A percentile compares a stretch with the other conserved stretches of the same genome.
Conservation (phyloP, 805 yeast genomes). For the Cyberlindnera suaveolens region DNA sequence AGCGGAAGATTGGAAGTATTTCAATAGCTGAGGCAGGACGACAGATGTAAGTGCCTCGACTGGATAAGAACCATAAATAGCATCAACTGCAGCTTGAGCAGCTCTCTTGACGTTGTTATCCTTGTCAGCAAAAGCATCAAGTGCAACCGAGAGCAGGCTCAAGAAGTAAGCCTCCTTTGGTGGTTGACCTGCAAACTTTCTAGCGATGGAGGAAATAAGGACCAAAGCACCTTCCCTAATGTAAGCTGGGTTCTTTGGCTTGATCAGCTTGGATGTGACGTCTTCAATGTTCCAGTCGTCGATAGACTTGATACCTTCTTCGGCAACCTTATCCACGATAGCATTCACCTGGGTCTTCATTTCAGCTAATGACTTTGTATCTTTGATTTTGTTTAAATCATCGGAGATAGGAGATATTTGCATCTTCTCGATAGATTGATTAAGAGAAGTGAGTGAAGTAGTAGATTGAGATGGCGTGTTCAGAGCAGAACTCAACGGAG, state of each 20-base stretch:
- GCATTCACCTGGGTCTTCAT: slow-evolving; percentile 27
- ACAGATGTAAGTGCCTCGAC: slow-evolving; percentile 72
- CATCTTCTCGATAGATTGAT: slow-evolving; percentile 62
- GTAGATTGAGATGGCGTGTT: slow-evolving; percentile 50
- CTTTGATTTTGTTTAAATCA: slow-evolving; percentile 44
- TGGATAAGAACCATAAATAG: slow-evolving; percentile 65
- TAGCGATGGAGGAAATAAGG: slow-evolving; percentile 50
- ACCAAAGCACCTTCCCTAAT: slow-evolving; percentile 74
- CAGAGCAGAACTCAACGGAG: slow-evolving; percentile 21
- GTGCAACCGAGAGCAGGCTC: slow-evolving; percentile 54
- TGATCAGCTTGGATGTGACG: slow-evolving; percentile 57
- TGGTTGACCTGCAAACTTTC: slow-evolving; percentile 56
- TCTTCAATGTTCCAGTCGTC: slow-evolving; percentile 62
- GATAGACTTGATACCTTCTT: slow-evolving; percentile 41
- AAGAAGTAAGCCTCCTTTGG: slow-evolving; percentile 74
- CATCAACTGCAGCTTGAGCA: slow-evolving; percentile 73
- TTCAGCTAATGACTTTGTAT: slow-evolving; percentile 29
- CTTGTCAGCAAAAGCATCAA: slow-evolving; percentile 78
- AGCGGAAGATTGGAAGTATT: slow-evolving; percentile 71
- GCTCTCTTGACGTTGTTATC: slow-evolving; percentile 81
- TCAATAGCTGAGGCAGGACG: slow-evolving; percentile 53
- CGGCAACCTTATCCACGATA: slow-evolving; percentile 42
- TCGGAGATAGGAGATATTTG: slow-evolving; percentile 62
- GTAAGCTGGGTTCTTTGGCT: slow-evolving; percentile 66
- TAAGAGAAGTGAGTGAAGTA: slow-evolving; percentile 66